Conservation (phyloP, 441 rosid genomes). For the Corymbia citriodora region DNA sequence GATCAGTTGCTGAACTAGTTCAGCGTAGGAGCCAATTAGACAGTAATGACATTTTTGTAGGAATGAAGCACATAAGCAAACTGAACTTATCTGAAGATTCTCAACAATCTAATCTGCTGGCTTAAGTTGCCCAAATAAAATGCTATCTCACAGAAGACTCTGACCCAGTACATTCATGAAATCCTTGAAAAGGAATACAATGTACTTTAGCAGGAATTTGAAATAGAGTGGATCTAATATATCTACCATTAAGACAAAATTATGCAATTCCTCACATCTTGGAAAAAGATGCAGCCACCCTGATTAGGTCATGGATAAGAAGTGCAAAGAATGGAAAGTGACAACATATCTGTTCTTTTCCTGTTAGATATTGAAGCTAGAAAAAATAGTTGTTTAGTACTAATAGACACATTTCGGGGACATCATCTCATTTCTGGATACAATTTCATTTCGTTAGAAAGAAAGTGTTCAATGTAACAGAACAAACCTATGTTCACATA, state of each 20-base stretch:
- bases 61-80: neutral
- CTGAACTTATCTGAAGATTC: neutral
- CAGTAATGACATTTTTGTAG: neutral
- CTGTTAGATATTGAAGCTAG: neutral
- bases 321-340: neutral
- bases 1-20: neutral
- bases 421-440: neutral
- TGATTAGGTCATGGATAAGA: neutral
- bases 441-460: neutral
- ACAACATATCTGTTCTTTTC: neutral
- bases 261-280: neutral
- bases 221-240: neutral
- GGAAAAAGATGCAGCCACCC: neutral
- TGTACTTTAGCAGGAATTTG: neutral
- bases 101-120: neutral
- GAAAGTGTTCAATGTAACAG: neutral
- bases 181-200: neutral
- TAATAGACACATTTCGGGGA: neutral
- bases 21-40: neutral
- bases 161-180: neutral
- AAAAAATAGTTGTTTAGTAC: neutral
- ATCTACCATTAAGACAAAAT: neutral
- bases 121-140: neutral
- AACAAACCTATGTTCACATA: neutral
- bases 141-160: neutral